phyloP scores from a whole-genome alignment of 2,329 filamentous ascomycete genomes.

The Sarocladium kiliense region DNA sequence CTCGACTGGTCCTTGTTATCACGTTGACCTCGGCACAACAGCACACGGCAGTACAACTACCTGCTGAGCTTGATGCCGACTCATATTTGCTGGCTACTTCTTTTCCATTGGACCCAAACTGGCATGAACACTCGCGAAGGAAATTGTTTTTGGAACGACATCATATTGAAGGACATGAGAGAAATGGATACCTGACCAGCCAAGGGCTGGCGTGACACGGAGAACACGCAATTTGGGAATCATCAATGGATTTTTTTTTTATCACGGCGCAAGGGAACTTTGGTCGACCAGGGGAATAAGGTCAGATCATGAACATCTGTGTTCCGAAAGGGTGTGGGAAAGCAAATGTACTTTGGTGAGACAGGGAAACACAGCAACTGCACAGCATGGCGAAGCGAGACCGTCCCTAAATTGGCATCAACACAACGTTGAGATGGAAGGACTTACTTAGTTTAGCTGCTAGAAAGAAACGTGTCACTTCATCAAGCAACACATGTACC shows the following conservation, averaged over 20 bases:
- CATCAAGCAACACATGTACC: not conserved
- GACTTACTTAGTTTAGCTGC: slow-evolving; percentile 3
- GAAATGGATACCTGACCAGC: slow-evolving; percentile 3
- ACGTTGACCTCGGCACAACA: not conserved
- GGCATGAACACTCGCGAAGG: not conserved
- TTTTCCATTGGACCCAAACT: not conserved
- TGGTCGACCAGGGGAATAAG: not conserved
- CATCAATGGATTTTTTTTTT: not conserved
- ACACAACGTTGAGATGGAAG: not conserved
- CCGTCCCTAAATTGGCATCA: not conserved
- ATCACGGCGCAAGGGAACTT: not conserved
- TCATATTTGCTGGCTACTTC: not conserved
- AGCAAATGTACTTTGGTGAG: not conserved
- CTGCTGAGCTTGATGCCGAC: not conserved
- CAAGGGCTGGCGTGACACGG: slow-evolving; percentile 3
- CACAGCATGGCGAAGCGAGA: slow-evolving; percentile 8
- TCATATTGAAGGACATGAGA: slow-evolving; percentile 7
- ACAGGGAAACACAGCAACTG: not conserved
- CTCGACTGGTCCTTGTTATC: not conserved
- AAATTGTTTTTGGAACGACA: not conserved
- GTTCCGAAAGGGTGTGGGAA: not conserved
- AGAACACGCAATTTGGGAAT: slow-evolving; percentile 1
- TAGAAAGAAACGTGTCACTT: slow-evolving; percentile 3
- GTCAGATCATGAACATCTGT: not conserved
- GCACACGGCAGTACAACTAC: not conserved